A percentile compares a stretch with the other conserved stretches of the same genome.
Conservation (phyloP, 2,329 filamentous ascomycete species). For the Graphiopsis chlorocephala region DNA sequence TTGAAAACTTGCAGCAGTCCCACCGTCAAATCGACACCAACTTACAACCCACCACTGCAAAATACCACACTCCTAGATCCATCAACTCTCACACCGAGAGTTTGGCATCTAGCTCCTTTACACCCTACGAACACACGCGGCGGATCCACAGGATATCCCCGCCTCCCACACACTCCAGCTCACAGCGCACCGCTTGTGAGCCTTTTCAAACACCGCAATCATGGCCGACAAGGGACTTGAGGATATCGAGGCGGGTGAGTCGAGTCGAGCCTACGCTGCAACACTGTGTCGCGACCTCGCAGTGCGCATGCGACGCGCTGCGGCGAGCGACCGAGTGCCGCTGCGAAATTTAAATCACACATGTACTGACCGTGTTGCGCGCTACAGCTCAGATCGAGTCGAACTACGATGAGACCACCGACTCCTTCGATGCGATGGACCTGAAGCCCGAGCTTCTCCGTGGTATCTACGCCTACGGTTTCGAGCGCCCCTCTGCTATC, state of each 20-base stretch:
- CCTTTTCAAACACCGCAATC: slow-evolving; percentile 63
- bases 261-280: slow-evolving; percentile 18
- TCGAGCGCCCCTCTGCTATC: slow-evolving; percentile 98
- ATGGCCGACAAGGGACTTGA: slow-evolving; percentile 99
- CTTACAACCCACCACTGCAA: slow-evolving; percentile 8
- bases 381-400: slow-evolving; percentile 93
- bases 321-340: neutral
- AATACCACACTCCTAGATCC: slow-evolving; percentile 5
- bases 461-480: slow-evolving; percentile 99
- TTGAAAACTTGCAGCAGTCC: slow-evolving; percentile 6
- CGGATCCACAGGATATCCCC: slow-evolving; percentile 41
- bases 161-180: slow-evolving; percentile 52
- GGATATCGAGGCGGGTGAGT: slow-evolving; percentile 92
- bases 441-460: slow-evolving; percentile 96
- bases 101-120: slow-evolving; percentile 46
- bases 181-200: slow-evolving; percentile 73
- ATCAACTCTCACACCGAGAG: slow-evolving; percentile 45
- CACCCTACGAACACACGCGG: slow-evolving; percentile 36
- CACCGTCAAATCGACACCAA: slow-evolving; percentile 8
- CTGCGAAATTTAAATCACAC: neutral
- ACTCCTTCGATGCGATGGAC: slow-evolving; percentile 98
- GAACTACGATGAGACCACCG: slow-evolving; percentile 99
- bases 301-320: neutral
- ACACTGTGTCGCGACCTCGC: neutral
- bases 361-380: slow-evolving; percentile 10